Evolutionary conservation across 768 basidiomycete genomes (phyloP), one percentile per base, ranked within the genome.

Genomic region (Mycena haematopus): DNA sequence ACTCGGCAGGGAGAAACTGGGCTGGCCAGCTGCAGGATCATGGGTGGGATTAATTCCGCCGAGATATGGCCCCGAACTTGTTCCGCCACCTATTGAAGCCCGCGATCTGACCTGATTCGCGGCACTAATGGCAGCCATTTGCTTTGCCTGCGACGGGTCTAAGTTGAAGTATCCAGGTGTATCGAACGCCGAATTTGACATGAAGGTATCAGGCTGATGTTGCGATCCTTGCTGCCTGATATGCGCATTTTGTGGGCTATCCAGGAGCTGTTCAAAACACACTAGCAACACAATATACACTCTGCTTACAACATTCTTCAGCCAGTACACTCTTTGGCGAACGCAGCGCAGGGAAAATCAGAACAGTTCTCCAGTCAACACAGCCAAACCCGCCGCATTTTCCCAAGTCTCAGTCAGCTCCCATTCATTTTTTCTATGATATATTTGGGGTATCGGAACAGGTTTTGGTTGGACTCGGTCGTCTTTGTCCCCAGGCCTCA

Each of bases 111-210:
- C 66, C 73, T 74, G 67, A 64, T 86, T 56, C 52, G 81, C 88
- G 56, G 83, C 87, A 69, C 81, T 86, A 33, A 93, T 84, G 11
- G 88, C 88, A 31, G 90, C 89, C 85, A 92, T 90, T 77, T 93
- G 92, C 74, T 92, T 93, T 61, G 82, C 86, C 47, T 86, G 81
- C 53, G 83, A 81, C 62, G 88, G 79, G 75, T 93, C 89, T 66
- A 91, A 79, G 70, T 76, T 80, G 78, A 85, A 84, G 66, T 77
- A 77, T 15, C 71, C 68, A 21, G 76, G 62, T 56, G 78, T 71
- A 63, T 79, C 74, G 60, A 79, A 79, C 21, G 24, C 4, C 49
- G 77, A 64, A 53, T 70, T 60, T 27, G 72, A 63, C 65, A 70
- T 61, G 52, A 55, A 55, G 14, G 52, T 46, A 31, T 56, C 55